These are phyloP conservation scores for Pichia sp. DNA, from an alignment of 1,139 yeast genomes.

Conservation along the genomic window DNA sequence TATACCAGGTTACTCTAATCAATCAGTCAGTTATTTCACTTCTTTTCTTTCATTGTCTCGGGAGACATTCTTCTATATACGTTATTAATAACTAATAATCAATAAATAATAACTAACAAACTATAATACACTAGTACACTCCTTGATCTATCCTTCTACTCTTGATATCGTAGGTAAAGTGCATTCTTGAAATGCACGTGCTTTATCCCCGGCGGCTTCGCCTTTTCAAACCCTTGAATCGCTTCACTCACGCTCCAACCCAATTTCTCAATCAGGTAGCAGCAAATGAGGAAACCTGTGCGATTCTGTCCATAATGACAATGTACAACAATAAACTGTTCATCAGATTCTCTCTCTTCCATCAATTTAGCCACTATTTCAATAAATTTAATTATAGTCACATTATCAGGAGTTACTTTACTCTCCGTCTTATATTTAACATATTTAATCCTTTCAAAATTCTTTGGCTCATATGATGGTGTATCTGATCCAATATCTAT, in stretches of 20 bases:
- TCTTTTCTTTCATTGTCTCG: too few species aligned
- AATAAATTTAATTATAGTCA: slow-evolving; percentile 51
- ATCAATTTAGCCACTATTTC: slow-evolving; percentile 46
- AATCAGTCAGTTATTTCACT: too few species aligned
- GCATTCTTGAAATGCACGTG: slow-evolving; percentile 77
- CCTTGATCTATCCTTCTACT: too few species aligned
- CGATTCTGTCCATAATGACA: slow-evolving; percentile 81
- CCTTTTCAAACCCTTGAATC: slow-evolving; percentile 47
- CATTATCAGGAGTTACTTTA: slow-evolving; percentile 64
- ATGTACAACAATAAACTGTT: slow-evolving; percentile 55
- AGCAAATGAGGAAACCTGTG: slow-evolving; percentile 68
- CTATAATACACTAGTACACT: too few species aligned
- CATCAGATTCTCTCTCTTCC: slow-evolving; percentile 19
- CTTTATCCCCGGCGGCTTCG: slow-evolving; percentile 67
- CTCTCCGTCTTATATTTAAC: slow-evolving; percentile 74
- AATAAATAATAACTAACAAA: too few species aligned
- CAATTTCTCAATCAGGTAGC: slow-evolving; percentile 55
- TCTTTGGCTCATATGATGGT: slow-evolving; percentile 64
- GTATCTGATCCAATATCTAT: slow-evolving; percentile 71
- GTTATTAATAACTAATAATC: too few species aligned
- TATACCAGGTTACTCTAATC: too few species aligned
- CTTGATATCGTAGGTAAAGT: slow-evolving; percentile 56
- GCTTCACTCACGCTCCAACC: slow-evolving; percentile 61
- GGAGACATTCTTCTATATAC: too few species aligned
- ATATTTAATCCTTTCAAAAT: slow-evolving; percentile 48